Conservation (phyloP, 202 grass and related monocot genomes). For the Eragrostis tef region DNA sequence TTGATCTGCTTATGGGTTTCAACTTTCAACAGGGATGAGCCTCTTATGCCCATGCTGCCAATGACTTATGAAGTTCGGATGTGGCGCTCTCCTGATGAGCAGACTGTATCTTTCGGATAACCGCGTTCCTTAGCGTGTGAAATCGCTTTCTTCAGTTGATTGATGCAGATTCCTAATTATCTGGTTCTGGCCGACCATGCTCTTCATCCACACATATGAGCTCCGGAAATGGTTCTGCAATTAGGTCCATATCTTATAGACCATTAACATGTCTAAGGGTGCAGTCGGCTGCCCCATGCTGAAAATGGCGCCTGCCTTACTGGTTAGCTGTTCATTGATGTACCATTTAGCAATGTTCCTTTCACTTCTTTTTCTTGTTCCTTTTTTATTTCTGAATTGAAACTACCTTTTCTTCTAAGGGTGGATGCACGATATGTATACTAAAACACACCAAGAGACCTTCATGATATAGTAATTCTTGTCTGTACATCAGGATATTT, state of each 20-base stretch:
- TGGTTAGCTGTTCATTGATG: background rate
- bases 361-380: background rate
- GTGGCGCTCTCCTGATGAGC: background rate
- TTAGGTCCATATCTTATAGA: background rate
- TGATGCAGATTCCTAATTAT: constrained; percentile 12
- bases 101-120: background rate
- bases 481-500: background rate
- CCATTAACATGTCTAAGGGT: background rate
- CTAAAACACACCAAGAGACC: background rate
- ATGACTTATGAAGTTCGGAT: background rate
- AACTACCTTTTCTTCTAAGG: background rate
- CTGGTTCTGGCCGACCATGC: background rate
- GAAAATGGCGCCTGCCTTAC: background rate
- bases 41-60: constrained; percentile 20
- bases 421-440: background rate
- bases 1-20: constrained; percentile 19
- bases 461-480: background rate
- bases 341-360: background rate
- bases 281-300: constrained; percentile 13
- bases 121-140: background rate
- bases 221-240: background rate
- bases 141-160: background rate
- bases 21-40: background rate
- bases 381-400: background rate
- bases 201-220: background rate